Evolutionary conservation across 2,329 filamentous ascomycete genomes (phyloP).

Genomic region (Alternaria arbusti): DNA sequence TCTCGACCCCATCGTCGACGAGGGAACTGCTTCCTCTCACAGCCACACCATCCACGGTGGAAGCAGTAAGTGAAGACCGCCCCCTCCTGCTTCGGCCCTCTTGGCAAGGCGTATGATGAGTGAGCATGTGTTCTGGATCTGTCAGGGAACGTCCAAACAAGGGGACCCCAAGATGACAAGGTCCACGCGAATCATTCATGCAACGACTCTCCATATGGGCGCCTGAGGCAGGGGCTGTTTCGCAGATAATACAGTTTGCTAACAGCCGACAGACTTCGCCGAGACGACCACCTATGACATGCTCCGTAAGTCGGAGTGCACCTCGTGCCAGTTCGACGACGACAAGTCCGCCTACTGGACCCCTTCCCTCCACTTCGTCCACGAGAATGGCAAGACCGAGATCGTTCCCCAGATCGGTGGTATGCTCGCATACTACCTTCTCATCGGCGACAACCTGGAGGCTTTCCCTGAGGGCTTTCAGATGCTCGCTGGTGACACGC

Average conservation of each 20-base stretch:
- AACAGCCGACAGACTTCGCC: conserved; percentile 58
- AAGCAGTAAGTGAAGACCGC: conserved; percentile 61
- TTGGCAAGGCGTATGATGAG: conserved; percentile 8
- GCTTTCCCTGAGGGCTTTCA: conserved; percentile 75
- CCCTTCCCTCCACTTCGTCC: conserved; percentile 72
- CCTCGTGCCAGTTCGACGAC: conserved; percentile 63
- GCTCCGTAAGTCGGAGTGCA: conserved; percentile 70
- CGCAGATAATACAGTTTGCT: conserved; percentile 22
- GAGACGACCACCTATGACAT: conserved; percentile 67
- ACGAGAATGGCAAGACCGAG: conserved; percentile 68
- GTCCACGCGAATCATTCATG: not conserved
- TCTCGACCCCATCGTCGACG: conserved; percentile 55
- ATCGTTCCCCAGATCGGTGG: conserved; percentile 65
- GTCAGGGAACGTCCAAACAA: not conserved
- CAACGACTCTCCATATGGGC: not conserved
- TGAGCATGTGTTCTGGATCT: conserved; percentile 3
- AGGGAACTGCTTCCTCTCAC: conserved; percentile 36
- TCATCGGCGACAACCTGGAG: conserved; percentile 71
- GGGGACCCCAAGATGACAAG: not conserved
- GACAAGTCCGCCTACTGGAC: conserved; percentile 58
- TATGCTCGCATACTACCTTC: conserved; percentile 75
- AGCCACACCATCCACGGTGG: conserved; percentile 45
- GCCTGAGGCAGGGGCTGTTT: conserved; percentile 28
- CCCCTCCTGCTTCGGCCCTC: conserved; percentile 45
- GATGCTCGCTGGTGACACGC: conserved; percentile 72